Conservation (phyloP, 805 yeast species). For the Candida orba region DNA sequence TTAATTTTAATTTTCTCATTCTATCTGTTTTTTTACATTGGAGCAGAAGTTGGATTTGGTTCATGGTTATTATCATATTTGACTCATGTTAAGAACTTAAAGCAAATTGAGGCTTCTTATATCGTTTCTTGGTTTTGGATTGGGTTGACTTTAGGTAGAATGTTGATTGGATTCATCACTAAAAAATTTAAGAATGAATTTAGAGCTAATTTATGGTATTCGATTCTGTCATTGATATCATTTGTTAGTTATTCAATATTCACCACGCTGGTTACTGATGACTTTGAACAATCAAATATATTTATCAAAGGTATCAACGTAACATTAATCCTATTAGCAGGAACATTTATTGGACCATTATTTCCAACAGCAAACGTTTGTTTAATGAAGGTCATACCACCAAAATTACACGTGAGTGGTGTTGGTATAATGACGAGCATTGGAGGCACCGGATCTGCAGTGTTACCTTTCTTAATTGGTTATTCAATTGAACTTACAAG, state of each 20-base stretch:
- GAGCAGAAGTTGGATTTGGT: constrained; percentile 61
- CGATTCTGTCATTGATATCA: constrained; percentile 28
- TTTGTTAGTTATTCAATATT: constrained; percentile 15
- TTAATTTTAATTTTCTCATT: constrained; percentile 42
- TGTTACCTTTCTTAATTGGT: constrained; percentile 62
- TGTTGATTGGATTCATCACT: constrained; percentile 49
- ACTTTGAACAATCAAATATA: constrained; percentile 23
- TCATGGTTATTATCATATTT: constrained; percentile 67
- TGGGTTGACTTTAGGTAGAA: constrained; percentile 60
- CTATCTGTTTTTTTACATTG: constrained; percentile 56
- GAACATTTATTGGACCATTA: constrained; percentile 60
- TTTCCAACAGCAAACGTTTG: constrained; percentile 69
- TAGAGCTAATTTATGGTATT: constrained; percentile 29
- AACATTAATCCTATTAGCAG: constrained; percentile 33
- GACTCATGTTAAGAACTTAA: constrained; percentile 44
- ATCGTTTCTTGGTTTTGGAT: constrained; percentile 68
- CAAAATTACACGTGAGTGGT: constrained; percentile 52
- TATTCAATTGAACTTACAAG: constrained; percentile 22
- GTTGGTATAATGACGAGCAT: constrained; percentile 70
- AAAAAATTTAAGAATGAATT: constrained; percentile 39
- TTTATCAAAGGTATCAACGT: constrained; percentile 6
- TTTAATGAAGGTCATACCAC: constrained; percentile 56
- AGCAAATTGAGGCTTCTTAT: constrained; percentile 43
- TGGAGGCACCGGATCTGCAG: constrained; percentile 82
- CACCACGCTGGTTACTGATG: constrained; percentile 25